A percentile compares a stretch with the other conserved stretches of the same genome.
Evolutionary conservation across 2,329 filamentous ascomycete genomes (phyloP).

Genomic region (Ophiostoma populinum): DNA sequence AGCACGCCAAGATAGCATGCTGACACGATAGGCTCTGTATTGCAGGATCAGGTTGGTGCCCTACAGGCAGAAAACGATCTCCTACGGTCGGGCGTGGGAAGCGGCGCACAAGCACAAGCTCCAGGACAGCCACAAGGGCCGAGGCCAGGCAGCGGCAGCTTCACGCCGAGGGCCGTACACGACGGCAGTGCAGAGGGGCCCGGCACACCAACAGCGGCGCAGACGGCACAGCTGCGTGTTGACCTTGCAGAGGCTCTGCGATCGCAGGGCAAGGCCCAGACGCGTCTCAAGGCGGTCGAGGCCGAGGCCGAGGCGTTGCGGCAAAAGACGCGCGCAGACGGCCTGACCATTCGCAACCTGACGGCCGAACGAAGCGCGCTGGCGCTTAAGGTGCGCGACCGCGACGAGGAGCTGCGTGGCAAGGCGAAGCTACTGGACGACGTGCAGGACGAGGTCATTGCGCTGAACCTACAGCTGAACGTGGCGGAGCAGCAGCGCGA

Average conservation of each 20-base stretch:
- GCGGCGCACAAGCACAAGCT: background rate
- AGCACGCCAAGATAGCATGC: background rate
- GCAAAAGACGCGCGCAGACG: slow-evolving; percentile 39
- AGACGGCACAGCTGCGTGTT: slow-evolving; percentile 34
- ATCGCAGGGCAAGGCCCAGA: slow-evolving; percentile 50
- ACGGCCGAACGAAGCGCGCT: slow-evolving; percentile 44
- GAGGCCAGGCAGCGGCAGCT: slow-evolving; percentile 15
- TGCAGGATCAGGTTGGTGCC: slow-evolving; percentile 48
- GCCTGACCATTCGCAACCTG: slow-evolving; percentile 41
- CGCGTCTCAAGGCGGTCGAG: slow-evolving; percentile 42
- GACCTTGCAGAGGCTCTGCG: slow-evolving; percentile 66
- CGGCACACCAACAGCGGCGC: too few relatives aligned
- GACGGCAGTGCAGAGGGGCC: too few relatives aligned
- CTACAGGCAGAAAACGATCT: slow-evolving; percentile 38
- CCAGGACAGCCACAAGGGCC: too few relatives aligned
- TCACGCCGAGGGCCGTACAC: too few relatives aligned
- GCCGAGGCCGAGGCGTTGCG: slow-evolving; percentile 45
- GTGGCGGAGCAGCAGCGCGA: slow-evolving; percentile 63
- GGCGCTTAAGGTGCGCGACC: slow-evolving; percentile 52
- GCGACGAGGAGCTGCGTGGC: slow-evolving; percentile 68
- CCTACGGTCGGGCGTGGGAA: slow-evolving; percentile 5
- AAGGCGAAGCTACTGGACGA: slow-evolving; percentile 76
- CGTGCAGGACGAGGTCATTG: slow-evolving; percentile 84
- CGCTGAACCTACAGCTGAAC: slow-evolving; percentile 72
- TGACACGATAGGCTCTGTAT: slow-evolving; percentile 36